A percentile compares a stretch with the other conserved stretches of the same genome.
phyloP scores from a whole-genome alignment of 805 yeast species.

The Kodamaea leandrae region DNA sequence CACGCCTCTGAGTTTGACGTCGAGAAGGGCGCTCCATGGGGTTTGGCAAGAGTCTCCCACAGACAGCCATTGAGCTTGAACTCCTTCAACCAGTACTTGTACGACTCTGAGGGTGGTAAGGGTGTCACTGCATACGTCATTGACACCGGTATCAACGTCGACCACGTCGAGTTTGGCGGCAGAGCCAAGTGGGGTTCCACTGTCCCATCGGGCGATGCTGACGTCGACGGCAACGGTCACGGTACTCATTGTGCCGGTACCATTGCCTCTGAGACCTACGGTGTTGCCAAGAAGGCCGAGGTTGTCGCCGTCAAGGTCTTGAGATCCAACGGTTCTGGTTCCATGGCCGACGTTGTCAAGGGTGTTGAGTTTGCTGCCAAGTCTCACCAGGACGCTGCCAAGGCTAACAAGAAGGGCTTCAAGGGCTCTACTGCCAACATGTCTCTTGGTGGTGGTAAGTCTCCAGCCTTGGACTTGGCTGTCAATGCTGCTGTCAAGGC shows the following conservation, averaged over 20 bases:
- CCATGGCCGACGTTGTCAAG: conserved; percentile 79
- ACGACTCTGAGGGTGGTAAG: conserved; percentile 70
- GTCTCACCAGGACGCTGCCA: conserved; percentile 53
- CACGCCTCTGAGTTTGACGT: conserved; percentile 58
- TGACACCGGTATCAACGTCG: conserved; percentile 81
- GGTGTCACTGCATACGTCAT: conserved; percentile 86
- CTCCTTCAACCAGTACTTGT: conserved; percentile 58
- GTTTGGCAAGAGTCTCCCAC: conserved; percentile 86
- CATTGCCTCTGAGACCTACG: conserved; percentile 74
- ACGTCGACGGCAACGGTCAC: conserved; percentile 85
- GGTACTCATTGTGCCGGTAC: conserved; percentile 99
- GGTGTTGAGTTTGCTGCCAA: conserved; percentile 85
- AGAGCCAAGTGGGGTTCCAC: conserved; percentile 88
- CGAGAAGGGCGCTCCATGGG: conserved; percentile 92
- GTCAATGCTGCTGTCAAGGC: conserved; percentile 57
- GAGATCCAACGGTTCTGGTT: conserved; percentile 78
- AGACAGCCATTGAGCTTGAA: conserved; percentile 66
- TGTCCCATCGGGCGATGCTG: conserved; percentile 67
- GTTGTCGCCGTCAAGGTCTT: conserved; percentile 82
- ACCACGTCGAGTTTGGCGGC: conserved; percentile 76
- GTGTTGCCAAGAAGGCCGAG: conserved; percentile 79
- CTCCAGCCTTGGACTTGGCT: conserved; percentile 55
- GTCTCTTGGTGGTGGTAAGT: conserved; percentile 61
- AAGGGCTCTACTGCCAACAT: conserved; percentile 62
- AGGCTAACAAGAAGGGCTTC: conserved; percentile 39